Evolutionary conservation across 164 flowering plant genomes (phyloP), one percentile per base, ranked within the genome.

Genomic region (Magnolia kwangsiensis): DNA sequence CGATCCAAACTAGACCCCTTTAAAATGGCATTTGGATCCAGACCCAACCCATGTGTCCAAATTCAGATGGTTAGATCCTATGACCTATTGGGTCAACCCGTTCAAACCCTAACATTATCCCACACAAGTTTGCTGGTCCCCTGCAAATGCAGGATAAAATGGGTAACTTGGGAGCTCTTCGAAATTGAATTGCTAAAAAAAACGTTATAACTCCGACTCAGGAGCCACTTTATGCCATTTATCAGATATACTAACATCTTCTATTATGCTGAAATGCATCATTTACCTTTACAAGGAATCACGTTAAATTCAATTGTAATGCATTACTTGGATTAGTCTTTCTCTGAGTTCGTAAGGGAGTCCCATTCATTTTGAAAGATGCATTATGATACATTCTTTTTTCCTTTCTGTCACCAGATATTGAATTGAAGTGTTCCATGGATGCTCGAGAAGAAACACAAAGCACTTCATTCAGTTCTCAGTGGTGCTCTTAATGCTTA

Each of bases 341-440:
- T 16, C 13, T 9, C 18, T 18, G 72, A 19, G 45, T 10, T 20
- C 8, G 9, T 70, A 18, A 70, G 49, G 45, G 55, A 49, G 3
- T 29, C 6, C 7, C 13, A 70, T 49, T 50, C 72, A 70, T 8
- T n/a, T 49, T 70, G 61, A 55, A 55, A 55, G 45, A 55, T 19
- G 7, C 7, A 8, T 70, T 3, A 20, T 70, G 13, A 55, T 19
- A 29, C 23, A 4, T 70, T 49, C 45, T 21, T 21, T 8, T 70
- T 2, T 8, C 2, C 23, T n/a, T 70, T 71, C 55, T 69, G 20
- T 75, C 55, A 49, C 24, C 72, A 70, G 72, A n/a, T 70, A 49
- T 49, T 70, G 8, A n/a, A 49, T 21, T 45, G 19, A 50, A 50
- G 20, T 24, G 71, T 18, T 31, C 6, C 29, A 23, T 18, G 1